phyloP scores from a whole-genome alignment of 768 basidiomycete genomes.

The Dacryopinax spathularia region DNA sequence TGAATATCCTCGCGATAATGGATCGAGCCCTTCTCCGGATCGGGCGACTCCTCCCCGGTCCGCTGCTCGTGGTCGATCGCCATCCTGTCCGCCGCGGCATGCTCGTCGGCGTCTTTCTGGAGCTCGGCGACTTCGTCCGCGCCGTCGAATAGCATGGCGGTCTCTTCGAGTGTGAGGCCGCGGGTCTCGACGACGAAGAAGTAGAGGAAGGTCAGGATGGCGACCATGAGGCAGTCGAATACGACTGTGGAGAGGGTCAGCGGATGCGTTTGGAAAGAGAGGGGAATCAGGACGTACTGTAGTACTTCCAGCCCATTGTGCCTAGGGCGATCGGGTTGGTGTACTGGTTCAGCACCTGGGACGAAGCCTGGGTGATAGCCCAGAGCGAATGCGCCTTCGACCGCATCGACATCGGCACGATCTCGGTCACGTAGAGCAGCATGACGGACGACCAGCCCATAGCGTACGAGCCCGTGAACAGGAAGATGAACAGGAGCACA shows the following conservation, averaged over 20 bases:
- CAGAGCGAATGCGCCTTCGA: constrained; percentile 26
- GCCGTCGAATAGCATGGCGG: constrained; percentile 19
- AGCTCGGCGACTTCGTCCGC: constrained; percentile 2
- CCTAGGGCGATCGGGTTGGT: constrained; percentile 16
- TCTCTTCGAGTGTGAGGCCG: constrained; percentile 22
- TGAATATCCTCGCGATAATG: constrained; percentile 2
- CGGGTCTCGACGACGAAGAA: constrained; percentile 15
- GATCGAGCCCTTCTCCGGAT: constrained; percentile 1
- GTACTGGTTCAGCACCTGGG: constrained; percentile 12
- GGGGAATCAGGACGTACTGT: background rate
- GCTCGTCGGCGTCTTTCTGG: constrained; percentile 1
- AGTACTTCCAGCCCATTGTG: constrained; percentile 11
- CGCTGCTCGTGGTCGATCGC: background rate
- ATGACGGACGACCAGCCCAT: constrained; percentile 6
- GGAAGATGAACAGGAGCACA: constrained; percentile 6
- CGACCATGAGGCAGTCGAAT: background rate
- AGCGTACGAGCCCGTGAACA: background rate
- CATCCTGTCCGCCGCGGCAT: background rate
- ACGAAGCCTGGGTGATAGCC: constrained; percentile 19
- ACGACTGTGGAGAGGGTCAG: background rate
- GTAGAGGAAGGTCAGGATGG: constrained; percentile 5
- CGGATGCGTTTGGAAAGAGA: background rate
- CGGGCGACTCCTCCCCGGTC: background rate
- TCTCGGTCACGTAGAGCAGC: constrained; percentile 22
- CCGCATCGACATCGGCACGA: constrained; percentile 25